Evolutionary conservation across 2,329 filamentous ascomycete species (phyloP), one percentile per base, ranked within the genome.

Genomic region (Xylaria sp.): DNA sequence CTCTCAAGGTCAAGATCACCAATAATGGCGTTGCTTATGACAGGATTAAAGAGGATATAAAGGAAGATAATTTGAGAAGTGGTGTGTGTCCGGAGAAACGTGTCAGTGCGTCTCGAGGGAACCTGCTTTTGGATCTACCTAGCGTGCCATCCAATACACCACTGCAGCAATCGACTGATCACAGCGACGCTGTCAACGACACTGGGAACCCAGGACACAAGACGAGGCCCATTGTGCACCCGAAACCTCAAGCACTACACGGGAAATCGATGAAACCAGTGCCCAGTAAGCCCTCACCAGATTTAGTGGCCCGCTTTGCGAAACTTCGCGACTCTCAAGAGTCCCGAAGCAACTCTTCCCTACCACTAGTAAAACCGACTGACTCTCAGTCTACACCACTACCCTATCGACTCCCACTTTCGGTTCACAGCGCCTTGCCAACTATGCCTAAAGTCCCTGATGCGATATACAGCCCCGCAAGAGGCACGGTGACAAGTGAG

Each of bases 391-490:
- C 2, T 82, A 86, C 87, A 81, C 82, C 82, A 4, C 73, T 76
- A 25, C 67, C 73, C 4, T 71, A 75, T 17, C 79, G 80, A 43
- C 77, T 79, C 1, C 80, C 79, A 52, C 71, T 85, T 9, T 79
- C 80, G 2, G 68, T 87, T 1, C 78, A 85, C 47, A 84, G 79
- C 25, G 73, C 82, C n/a, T 73, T 85, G 7, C 81, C 84, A 10
- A 80, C 80, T 15, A 78, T 92, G 70, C 90, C 90, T 10, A 90
- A 90, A 72, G 77, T 89, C 46, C 90, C 90, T 1, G 89, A 88
- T 69, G 89, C 90, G 7, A 90, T 91, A 3, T 93, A 93, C 71
- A 92, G 87, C 68, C 90, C 90, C n/a, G 88, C 88, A 1, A 83
- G 90, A 33, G 91, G 90, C 27, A 90, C 87, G 58, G 81, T 89